Evolutionary conservation across 1,139 yeast genomes (phyloP).

Genomic region (Diutina siamensis): DNA sequence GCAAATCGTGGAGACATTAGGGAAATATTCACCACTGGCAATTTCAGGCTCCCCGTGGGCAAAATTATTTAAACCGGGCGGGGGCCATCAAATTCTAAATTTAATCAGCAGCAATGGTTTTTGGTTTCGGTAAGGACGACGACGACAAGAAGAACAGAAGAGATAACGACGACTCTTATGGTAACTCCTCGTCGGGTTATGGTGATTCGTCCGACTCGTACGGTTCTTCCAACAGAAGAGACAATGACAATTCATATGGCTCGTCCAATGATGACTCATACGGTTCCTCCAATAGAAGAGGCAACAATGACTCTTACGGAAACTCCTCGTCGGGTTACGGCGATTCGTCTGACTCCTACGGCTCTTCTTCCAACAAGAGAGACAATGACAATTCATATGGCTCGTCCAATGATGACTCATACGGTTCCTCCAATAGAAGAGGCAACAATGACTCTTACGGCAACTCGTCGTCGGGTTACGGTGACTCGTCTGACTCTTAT

Average conservation of each 20-base stretch:
- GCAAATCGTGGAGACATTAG: background rate
- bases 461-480: conserved; percentile 6
- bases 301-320: conserved; percentile 8
- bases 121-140: conserved; percentile 5
- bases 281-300: conserved; percentile 9
- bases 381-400: conserved; percentile 13
- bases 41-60: conserved; percentile 1
- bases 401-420: conserved; percentile 10
- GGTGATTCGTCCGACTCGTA: conserved; percentile 6
- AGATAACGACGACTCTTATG: conserved; percentile 7
- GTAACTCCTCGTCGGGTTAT: conserved; percentile 11
- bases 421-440: conserved; percentile 9
- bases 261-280: conserved; percentile 6
- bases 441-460: conserved; percentile 11
- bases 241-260: conserved; percentile 12
- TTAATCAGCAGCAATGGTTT: background rate
- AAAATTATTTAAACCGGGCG: background rate
- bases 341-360: conserved; percentile 12
- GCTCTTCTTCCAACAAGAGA: conserved; percentile 9
- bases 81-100: background rate
- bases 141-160: background rate
- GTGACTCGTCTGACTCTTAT: conserved; percentile 12
- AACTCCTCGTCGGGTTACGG: too few species aligned
- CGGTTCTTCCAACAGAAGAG: conserved; percentile 12
- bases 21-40: background rate